Percentiles rank a stretch among this genome's conserved stretches.
Conservation (phyloP, 805 yeast genomes). For the Cyberlindnera saturnus region DNA sequence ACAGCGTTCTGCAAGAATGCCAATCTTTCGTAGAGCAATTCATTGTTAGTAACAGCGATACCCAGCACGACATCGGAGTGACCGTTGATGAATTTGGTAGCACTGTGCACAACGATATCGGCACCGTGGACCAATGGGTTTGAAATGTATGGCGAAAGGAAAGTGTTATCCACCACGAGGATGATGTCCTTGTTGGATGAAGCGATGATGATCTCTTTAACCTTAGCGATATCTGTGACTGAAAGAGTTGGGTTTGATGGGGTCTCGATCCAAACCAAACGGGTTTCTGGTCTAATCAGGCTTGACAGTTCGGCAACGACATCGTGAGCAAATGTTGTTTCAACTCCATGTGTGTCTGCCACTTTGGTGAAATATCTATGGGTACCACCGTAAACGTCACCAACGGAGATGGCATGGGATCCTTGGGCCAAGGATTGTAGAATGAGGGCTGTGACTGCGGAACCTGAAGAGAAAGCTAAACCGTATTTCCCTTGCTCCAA, state of each 20-base stretch:
- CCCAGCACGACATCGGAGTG: conserved; percentile 92
- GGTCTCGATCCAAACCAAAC: conserved; percentile 80
- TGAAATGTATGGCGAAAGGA: conserved; percentile 80
- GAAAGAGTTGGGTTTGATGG: conserved; percentile 86
- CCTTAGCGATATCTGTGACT: conserved; percentile 66
- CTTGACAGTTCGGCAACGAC: conserved; percentile 52
- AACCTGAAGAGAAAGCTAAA: conserved; percentile 78
- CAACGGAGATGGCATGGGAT: conserved; percentile 70
- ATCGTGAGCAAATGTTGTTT: conserved; percentile 59
- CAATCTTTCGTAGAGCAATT: conserved; percentile 52
- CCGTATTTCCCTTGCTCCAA: conserved; percentile 73
- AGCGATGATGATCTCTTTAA: conserved; percentile 47
- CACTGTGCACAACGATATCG: conserved; percentile 83
- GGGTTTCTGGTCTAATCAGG: conserved; percentile 56
- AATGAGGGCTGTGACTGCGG: conserved; percentile 75
- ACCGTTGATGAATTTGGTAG: conserved; percentile 86
- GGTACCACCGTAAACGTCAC: conserved; percentile 89
- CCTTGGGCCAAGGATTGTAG: conserved; percentile 68
- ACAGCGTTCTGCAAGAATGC: conserved; percentile 81
- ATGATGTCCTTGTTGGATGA: conserved; percentile 45
- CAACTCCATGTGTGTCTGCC: conserved; percentile 73
- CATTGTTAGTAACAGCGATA: conserved; percentile 64
- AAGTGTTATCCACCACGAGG: conserved; percentile 83
- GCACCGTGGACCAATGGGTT: conserved; percentile 83
- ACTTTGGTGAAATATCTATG: conserved; percentile 87